A percentile compares a stretch with the other conserved stretches of the same genome.
Evolutionary conservation across 306 rosid genomes (phyloP).

Genomic region (Mucuna pruriens): DNA sequence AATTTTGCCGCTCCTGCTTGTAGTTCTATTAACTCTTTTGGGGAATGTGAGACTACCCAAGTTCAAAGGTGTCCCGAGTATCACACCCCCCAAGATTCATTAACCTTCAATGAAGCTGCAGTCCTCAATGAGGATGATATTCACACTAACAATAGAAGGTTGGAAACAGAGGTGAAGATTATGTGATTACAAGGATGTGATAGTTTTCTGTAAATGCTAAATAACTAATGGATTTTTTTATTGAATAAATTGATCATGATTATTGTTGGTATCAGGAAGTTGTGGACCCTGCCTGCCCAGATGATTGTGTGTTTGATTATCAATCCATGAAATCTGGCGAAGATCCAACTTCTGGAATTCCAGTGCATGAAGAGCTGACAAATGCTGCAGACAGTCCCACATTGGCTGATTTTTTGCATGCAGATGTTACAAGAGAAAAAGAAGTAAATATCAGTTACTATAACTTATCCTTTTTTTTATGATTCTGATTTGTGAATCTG

Average conservation of each 20-base stretch:
- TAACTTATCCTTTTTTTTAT: background rate
- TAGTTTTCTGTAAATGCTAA: constrained; percentile 18
- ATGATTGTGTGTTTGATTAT: constrained; percentile 43
- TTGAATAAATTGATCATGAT: constrained; percentile 6
- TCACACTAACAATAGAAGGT: constrained; percentile 19
- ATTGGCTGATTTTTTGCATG: constrained; percentile 52
- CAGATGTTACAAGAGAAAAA: constrained; percentile 46
- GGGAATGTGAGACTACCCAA: constrained; percentile 45
- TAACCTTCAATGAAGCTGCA: constrained; percentile 19
- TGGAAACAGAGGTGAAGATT: constrained; percentile 46
- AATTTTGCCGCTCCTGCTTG: constrained; percentile 35
- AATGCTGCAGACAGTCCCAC: constrained; percentile 45
- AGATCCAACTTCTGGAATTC: constrained; percentile 47
- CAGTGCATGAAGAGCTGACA: constrained; percentile 52
- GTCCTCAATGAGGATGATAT: constrained; percentile 25
- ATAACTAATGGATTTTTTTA: constrained; percentile 12
- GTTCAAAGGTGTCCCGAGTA: constrained; percentile 37
- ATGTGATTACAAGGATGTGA: constrained; percentile 27
- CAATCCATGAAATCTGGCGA: constrained; percentile 46
- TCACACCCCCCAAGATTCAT: constrained; percentile 38
- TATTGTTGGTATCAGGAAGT: constrained; percentile 56
- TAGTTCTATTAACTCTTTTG: constrained; percentile 30
- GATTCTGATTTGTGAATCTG: constrained; percentile 15
- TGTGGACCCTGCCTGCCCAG: constrained; percentile 39
- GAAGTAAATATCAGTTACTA: constrained; percentile 42